These are phyloP conservation scores for Colletotrichum trifolii DNA, from an alignment of 2,329 filamentous ascomycete genomes.

Conservation along the genomic window DNA sequence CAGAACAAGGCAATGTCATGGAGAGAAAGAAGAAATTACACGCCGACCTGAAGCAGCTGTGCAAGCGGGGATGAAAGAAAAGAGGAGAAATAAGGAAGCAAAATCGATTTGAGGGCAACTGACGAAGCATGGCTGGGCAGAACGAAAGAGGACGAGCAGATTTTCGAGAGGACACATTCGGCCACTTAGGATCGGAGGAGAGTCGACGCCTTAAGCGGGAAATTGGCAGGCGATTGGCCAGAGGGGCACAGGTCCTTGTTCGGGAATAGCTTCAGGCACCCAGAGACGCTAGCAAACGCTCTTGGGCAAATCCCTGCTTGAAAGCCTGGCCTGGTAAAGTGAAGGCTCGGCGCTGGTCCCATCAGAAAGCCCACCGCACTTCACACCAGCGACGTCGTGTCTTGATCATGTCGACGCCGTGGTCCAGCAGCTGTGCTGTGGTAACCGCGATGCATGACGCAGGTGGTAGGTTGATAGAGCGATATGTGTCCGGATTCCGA, in stretches of 20 bases:
- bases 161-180: constrained; percentile 15
- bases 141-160: constrained; percentile 21
- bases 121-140: no score
- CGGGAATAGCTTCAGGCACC: constrained; percentile 33
- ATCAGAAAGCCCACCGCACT: no score
- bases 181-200: constrained; percentile 24
- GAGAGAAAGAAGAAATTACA: constrained; percentile 10
- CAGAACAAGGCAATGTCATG: constrained; percentile 8
- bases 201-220: constrained; percentile 23
- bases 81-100: not conserved
- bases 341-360: no score
- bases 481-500: no score
- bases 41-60: not conserved
- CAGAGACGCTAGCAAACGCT: constrained; percentile 24
- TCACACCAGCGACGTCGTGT: no score
- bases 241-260: constrained; percentile 21
- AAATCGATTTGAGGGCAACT: not conserved
- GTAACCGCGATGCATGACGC: no score
- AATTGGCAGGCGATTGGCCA: constrained; percentile 34
- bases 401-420: no score
- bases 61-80: constrained; percentile 12
- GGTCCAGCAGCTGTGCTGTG: no score
- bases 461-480: no score
- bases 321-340: no score
- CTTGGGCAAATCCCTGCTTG: constrained; percentile 21